These are phyloP conservation scores for Thraustochytrium sp. DNA, from an alignment of 352 stramenopile genomes.

Conservation along the genomic window DNA sequence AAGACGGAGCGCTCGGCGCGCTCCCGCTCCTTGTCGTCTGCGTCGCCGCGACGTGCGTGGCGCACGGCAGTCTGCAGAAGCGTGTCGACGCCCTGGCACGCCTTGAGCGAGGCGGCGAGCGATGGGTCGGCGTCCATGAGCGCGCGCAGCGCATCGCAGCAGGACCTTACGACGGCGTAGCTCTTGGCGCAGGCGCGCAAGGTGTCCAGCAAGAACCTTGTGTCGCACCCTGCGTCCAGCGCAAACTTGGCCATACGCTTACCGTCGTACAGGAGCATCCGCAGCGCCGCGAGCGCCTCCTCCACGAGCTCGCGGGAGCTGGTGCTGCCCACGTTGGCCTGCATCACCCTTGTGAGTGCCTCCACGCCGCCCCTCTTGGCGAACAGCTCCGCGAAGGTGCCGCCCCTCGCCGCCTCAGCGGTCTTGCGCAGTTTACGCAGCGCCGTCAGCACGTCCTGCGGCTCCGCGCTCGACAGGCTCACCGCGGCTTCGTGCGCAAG, in stretches of 20 bases:
- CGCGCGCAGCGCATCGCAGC: not conserved
- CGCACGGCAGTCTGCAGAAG: not conserved
- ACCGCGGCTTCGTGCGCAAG: not conserved
- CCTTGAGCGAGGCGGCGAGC: not conserved
- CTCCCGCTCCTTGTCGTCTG: not conserved
- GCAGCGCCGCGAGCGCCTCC: not conserved
- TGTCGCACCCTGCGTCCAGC: not conserved
- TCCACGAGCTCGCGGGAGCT: not conserved
- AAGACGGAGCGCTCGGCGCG: not conserved
- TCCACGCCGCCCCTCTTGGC: not conserved
- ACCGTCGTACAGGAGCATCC: not conserved
- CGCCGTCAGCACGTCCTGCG: not conserved
- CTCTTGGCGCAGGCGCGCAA: not conserved
- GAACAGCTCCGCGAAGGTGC: not conserved
- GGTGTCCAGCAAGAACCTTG: not conserved
- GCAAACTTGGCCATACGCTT: not conserved
- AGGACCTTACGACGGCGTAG: not conserved
- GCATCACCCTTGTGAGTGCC: not conserved
- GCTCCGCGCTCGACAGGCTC: not conserved
- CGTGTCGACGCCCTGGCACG: not conserved
- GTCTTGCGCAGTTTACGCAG: not conserved
- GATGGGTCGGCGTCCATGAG: not conserved
- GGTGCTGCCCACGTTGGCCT: not conserved
- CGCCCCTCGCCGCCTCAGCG: not conserved
- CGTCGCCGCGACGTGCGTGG: not conserved